phyloP scores from a whole-genome alignment of 768 basidiomycete species.

The Xerocomus brunneocitrinus region DNA sequence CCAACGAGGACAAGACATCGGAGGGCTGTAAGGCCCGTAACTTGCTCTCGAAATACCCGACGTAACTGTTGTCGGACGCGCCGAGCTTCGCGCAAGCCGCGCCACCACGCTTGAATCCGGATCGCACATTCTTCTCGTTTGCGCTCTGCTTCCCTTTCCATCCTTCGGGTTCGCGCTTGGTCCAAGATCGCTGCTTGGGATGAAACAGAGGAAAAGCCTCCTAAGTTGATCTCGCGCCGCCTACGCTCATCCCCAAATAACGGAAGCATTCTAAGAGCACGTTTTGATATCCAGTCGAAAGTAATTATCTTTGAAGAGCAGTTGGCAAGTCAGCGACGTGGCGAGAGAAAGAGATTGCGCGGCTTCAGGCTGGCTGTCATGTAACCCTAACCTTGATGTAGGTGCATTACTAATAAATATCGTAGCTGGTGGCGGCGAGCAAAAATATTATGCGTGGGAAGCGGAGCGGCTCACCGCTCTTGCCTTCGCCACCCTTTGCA shows the following conservation, averaged over 20 bases:
- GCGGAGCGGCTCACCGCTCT: no score
- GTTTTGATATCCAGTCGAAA: background rate
- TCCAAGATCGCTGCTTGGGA: constrained; percentile 56
- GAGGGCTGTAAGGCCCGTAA: constrained; percentile 51
- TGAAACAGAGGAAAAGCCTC: constrained; percentile 52
- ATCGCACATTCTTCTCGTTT: constrained; percentile 54
- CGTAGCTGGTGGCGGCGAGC: no score
- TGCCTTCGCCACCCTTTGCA: no score
- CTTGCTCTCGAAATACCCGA: constrained; percentile 46
- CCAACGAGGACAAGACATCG: constrained; percentile 65
- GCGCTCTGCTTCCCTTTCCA: constrained; percentile 53
- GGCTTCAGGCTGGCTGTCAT: constrained; percentile 4
- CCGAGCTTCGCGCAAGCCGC: constrained; percentile 43
- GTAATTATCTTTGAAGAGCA: background rate
- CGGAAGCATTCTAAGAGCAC: constrained; percentile 31
- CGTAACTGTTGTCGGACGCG: constrained; percentile 44
- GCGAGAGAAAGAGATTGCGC: background rate
- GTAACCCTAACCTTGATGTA: constrained; percentile 17
- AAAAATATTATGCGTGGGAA: no score
- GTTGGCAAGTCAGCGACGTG: background rate
- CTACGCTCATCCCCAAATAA: constrained; percentile 48
- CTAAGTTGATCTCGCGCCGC: constrained; percentile 70
- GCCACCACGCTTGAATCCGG: constrained; percentile 68
- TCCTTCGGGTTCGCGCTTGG: constrained; percentile 55
- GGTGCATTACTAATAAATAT: no score